phyloP scores from a whole-genome alignment of 208 protist species.

The Vickermania ingenoplastis region DNA sequence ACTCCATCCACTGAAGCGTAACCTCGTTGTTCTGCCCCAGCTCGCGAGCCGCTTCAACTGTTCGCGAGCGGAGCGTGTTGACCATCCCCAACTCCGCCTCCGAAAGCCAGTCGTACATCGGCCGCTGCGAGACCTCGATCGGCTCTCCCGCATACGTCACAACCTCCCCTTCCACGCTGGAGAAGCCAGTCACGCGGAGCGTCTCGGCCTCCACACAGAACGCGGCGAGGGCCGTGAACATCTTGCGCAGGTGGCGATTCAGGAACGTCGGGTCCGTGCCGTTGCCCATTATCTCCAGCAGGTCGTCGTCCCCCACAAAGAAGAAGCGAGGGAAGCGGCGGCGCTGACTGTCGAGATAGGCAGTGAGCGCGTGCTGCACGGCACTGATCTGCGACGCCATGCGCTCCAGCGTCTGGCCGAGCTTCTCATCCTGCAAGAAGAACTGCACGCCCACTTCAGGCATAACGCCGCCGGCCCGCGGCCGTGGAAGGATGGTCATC shows the following conservation, averaged over 20 bases:
- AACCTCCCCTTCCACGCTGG: constrained; percentile 80
- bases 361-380: constrained; percentile 95
- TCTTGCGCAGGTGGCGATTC: constrained; percentile 98
- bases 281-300: constrained; percentile 99
- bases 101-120: constrained; percentile 93
- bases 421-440: constrained; percentile 90
- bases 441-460: constrained; percentile 57
- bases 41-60: constrained; percentile 25
- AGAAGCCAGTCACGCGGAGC: constrained; percentile 81
- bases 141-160: constrained; percentile 11
- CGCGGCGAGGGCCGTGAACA: constrained; percentile 97
- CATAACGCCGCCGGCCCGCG: constrained; percentile 31
- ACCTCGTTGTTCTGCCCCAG: constrained; percentile 17
- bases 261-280: constrained; percentile 89
- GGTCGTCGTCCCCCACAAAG: constrained; percentile 99
- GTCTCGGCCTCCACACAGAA: constrained; percentile 36
- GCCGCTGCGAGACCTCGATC: constrained; percentile 42
- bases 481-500: constrained; percentile 86
- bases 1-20: constrained; percentile 80
- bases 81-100: constrained; percentile 89
- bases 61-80: constrained; percentile 60
- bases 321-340: constrained; percentile 98
- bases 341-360: constrained; percentile 97
- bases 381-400: constrained; percentile 85
- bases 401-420: constrained; percentile 87